These are phyloP conservation scores for Styphnolobium japonicum DNA, from an alignment of 306 rosid species.

Conservation along the genomic window DNA sequence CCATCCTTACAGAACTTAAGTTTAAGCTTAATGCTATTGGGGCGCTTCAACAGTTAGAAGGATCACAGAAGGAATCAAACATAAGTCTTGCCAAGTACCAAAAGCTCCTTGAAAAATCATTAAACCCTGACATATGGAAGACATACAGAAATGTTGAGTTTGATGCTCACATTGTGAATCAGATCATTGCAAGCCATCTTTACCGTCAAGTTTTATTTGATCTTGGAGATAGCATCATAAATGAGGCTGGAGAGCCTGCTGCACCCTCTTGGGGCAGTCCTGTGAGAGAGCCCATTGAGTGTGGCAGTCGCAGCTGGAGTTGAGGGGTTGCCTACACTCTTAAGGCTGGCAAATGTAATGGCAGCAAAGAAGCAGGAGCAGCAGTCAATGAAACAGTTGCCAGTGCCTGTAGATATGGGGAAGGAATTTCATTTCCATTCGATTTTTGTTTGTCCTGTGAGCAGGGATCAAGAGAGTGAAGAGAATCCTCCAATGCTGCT, in stretches of 20 bases:
- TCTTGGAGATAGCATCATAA: conserved; percentile 67
- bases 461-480: conserved; percentile 76
- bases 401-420: conserved; percentile 79
- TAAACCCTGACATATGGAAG: conserved; percentile 76
- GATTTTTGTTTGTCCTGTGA: conserved; percentile 84
- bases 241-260: conserved; percentile 74
- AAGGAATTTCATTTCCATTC: conserved; percentile 89
- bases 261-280: conserved; percentile 66
- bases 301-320: conserved; percentile 76
- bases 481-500: conserved; percentile 87
- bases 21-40: conserved; percentile 52
- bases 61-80: conserved; percentile 66
- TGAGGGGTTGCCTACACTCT: conserved; percentile 76
- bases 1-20: conserved; percentile 59
- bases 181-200: conserved; percentile 71
- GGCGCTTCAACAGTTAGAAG: conserved; percentile 60
- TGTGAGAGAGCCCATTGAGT: conserved; percentile 56
- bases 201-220: conserved; percentile 69
- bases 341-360: conserved; percentile 82
- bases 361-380: conserved; percentile 85
- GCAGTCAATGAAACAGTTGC: conserved; percentile 77
- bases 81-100: conserved; percentile 57
- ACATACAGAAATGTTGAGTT: conserved; percentile 78
- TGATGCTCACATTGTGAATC: conserved; percentile 60
- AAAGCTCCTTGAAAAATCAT: conserved; percentile 57